A percentile compares a stretch with the other conserved stretches of the same genome.
Conservation (phyloP, 352 stramenopile genomes). For the Globisporangium radiosum region DNA sequence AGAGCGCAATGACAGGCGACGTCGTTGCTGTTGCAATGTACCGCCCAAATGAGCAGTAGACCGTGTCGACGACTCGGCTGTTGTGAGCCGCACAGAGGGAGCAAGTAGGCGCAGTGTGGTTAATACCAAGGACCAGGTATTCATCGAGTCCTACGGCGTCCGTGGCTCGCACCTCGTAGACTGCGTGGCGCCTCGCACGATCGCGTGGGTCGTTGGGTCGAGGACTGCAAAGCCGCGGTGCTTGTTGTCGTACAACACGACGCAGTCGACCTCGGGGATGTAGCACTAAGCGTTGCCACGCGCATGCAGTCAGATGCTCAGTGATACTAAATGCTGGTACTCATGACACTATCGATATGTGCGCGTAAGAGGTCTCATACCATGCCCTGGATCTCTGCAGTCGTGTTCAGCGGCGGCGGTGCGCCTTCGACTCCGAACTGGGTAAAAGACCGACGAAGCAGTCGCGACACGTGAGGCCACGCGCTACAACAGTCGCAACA, state of each 20-base stretch:
- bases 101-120: neutral
- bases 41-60: constrained; percentile 31
- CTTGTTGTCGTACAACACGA: constrained; percentile 28
- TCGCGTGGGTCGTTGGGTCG: constrained; percentile 18
- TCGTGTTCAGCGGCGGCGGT: constrained; percentile 22
- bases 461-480: too few species aligned
- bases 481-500: too few species aligned
- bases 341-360: neutral
- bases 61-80: constrained; percentile 27
- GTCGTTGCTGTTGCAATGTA: constrained; percentile 45
- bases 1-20: constrained; percentile 45
- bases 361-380: constrained; percentile 8
- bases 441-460: too few species aligned
- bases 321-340: neutral
- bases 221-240: constrained; percentile 33
- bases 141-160: neutral
- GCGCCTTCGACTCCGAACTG: constrained; percentile 26
- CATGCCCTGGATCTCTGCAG: constrained; percentile 38
- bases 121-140: neutral
- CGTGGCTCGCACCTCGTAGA: constrained; percentile 5
- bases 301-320: neutral
- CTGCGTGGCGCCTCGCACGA: constrained; percentile 11
- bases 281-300: constrained; percentile 14
- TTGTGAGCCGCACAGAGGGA: neutral
- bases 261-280: constrained; percentile 30